Evolutionary conservation across 2,329 filamentous ascomycete species (phyloP), one percentile per base, ranked within the genome.

Genomic region (Massarina eburnea): DNA sequence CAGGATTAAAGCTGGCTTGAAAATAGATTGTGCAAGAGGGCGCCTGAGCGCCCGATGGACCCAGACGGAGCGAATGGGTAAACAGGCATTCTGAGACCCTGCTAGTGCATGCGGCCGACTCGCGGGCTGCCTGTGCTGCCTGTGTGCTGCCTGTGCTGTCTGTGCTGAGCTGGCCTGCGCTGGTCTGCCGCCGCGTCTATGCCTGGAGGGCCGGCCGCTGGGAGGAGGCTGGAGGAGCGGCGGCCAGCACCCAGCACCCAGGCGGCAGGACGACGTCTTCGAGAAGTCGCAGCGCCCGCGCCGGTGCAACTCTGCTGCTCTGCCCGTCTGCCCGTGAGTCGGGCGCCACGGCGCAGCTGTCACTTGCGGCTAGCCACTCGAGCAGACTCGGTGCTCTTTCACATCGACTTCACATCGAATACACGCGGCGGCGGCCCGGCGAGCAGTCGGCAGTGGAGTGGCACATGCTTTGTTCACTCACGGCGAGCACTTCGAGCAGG

Each of bases 1-100:
- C 55, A n/a, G n/a, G n/a, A n/a, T n/a, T n/a, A n/a, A n/a, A n/a
- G n/a, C n/a, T n/a, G n/a, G n/a, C n/a, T n/a, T n/a, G n/a, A n/a
- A n/a, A n/a, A n/a, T n/a, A n/a, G n/a, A n/a, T n/a, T n/a, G 45
- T 52, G 46, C 36, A 60, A 52, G 58, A 54, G 52, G 49, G 49
- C 51, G 54, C 48, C 36, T 30, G 36, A 44, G 50, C 48, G 45
- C 48, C 43, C 30, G 49, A 49, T 43, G 42, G 54, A 29, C 46
- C 43, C 43, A 44, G 20, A 48, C 41, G 36, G n/a, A 30, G 50
- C 45, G 48, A 48, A 47, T 36, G 49, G 58, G 49, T 42, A 43
- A 35, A 10, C 14, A 20, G 49, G 57, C 57, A 55, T 58, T 57
- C 55, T 53, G 53, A 52, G 53, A 44, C 41, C 51, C 54, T 50